These are phyloP conservation scores for Eimeria sp. DNA, from an alignment of 169 alveolate genomes.

Conservation along the genomic window DNA sequence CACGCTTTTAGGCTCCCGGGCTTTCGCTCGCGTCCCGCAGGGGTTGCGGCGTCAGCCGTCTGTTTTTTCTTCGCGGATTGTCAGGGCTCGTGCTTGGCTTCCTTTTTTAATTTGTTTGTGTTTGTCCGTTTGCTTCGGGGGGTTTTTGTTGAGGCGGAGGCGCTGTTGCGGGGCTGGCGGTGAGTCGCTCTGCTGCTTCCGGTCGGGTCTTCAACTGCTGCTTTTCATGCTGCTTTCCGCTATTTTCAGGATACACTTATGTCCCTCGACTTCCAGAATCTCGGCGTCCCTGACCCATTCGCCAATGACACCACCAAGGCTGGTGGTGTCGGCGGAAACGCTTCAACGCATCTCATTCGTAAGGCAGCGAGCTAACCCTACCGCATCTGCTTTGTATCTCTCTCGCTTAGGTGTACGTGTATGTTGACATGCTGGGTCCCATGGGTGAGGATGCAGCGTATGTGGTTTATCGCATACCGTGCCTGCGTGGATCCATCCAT, in stretches of 20 bases:
- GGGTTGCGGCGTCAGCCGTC: not conserved
- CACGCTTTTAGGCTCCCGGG: not conserved
- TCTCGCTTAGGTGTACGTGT: not conserved
- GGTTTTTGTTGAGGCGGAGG: too few relatives aligned
- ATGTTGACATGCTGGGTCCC: too few relatives aligned
- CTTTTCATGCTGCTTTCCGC: not conserved
- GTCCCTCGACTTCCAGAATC: slow-evolving; percentile 85
- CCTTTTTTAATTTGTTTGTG: too few relatives aligned
- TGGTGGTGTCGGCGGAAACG: slow-evolving; percentile 82
- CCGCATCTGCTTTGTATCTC: not conserved
- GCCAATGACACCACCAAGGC: slow-evolving; percentile 85
- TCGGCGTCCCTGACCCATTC: slow-evolving; percentile 85
- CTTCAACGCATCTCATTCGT: slow-evolving; percentile 82
- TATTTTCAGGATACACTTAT: slow-evolving; percentile 76
- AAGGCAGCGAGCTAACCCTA: not conserved
- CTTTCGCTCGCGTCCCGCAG: not conserved
- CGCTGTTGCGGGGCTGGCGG: not conserved
- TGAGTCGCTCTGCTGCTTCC: not conserved
- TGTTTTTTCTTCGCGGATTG: too few relatives aligned
- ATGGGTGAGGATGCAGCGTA: too few relatives aligned
- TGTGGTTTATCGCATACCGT: too few relatives aligned
- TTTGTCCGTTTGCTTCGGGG: too few relatives aligned
- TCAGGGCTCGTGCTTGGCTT: too few relatives aligned
- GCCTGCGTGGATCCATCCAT: too few relatives aligned
- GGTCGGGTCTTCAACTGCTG: not conserved